Evolutionary conservation across 2,329 filamentous ascomycete genomes (phyloP), one percentile per base, ranked within the genome.

Genomic region (Botrytis aclada): DNA sequence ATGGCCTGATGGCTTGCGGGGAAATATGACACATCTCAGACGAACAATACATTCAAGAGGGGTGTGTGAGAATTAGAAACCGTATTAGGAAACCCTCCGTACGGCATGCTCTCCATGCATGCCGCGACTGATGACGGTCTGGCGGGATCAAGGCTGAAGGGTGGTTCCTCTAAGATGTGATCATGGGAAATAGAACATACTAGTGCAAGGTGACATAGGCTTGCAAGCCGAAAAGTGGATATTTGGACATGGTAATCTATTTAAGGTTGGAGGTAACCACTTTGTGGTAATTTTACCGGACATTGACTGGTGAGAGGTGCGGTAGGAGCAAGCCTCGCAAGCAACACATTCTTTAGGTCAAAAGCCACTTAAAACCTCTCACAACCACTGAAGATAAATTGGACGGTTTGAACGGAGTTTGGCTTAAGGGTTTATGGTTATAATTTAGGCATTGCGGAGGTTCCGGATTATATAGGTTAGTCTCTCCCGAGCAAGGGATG

Each of bases 201-300:
- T 60, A 34, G 41, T 45, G 62, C 41, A 39, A 12, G 39, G 34
- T 39, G 34, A 51, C 45, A 67, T 63, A 67, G 32, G 25, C 18
- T 56, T 37, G 34, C 25, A 41, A 56, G 64, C 47, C 45, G 47
- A 67, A 56, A 51, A 67, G 64, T 67, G 64, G 64, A n/a, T 67
- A 39, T 14, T 20, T 32, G 22, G 64, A 9, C 45, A 39, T 47
- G 22, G 45, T 12, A 67, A 67, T 56, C 25, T 67, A 67, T 54
- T 56, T 67, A 56, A 56, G 34, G 64, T 67, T 67, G 64, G 47
- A 29, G 47, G 34, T 18, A 67, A n/a, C 51, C 34, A 56, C 34
- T 37, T 29, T 54, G 34, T 67, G 64, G 47, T 56, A 54, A 54
- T 39, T 39, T 66, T 66, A 39, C 32, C 64, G 34, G 47, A 10